Percentiles rank a stretch among this genome's conserved stretches.
phyloP scores from a whole-genome alignment of 2,329 filamentous ascomycete genomes.

The Stagonosporopsis rhizophila region DNA sequence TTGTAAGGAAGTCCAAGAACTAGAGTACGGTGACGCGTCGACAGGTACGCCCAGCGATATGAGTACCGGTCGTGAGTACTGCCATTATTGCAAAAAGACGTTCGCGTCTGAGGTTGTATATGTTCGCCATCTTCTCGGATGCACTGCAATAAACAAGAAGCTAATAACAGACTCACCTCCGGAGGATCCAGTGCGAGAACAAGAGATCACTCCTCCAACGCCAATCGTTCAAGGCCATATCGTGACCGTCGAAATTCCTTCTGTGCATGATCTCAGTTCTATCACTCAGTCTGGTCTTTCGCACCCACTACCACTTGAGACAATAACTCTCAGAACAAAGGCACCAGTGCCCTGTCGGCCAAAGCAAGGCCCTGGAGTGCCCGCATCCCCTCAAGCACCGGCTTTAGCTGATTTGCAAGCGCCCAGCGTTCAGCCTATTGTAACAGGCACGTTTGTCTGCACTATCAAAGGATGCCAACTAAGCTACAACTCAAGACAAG shows the following conservation, averaged over 20 bases:
- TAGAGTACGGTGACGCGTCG: constrained; percentile 7
- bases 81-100: constrained; percentile 28
- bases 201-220: neutral
- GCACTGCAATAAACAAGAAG: constrained; percentile 5
- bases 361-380: neutral
- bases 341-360: neutral
- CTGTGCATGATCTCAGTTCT: neutral
- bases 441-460: constrained; percentile 17
- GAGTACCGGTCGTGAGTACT: constrained; percentile 17
- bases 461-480: constrained; percentile 21
- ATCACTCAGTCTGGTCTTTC: neutral
- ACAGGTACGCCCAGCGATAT: constrained; percentile 19
- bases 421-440: neutral
- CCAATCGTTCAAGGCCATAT: neutral
- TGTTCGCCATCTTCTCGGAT: constrained; percentile 34
- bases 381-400: neutral
- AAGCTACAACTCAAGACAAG: constrained; percentile 29
- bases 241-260: neutral
- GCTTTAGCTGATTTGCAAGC: neutral
- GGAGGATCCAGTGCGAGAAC: neutral
- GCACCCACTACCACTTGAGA: neutral
- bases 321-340: neutral
- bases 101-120: constrained; percentile 26
- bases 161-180: neutral
- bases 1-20: neutral